Evolutionary conservation across 257 asterid species (phyloP), one percentile per base, ranked within the genome.

Genomic region (Lavandula angustifolia): DNA sequence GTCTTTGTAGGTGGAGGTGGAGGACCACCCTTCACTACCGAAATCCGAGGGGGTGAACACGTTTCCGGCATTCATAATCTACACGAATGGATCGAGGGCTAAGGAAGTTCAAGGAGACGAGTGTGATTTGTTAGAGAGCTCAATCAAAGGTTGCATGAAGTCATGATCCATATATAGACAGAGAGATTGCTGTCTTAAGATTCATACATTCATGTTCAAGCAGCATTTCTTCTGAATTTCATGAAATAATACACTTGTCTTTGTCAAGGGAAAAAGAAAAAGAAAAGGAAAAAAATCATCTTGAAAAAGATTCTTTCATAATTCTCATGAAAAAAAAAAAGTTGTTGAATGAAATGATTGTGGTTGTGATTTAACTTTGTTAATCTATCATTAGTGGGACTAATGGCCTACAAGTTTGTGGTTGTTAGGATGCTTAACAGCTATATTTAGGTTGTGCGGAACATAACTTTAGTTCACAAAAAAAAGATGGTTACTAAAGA

Each of bases 1-100:
- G 9, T 7, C 8, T 43, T 4, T 79, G 68, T 32, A 84, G 87
- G 91, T 84, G 63, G 85, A 81, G 50, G 80, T 79, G 27, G 91
- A 84, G 48, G 91, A 81, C 41, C 75, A 79, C 34, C 84, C 87
- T 29, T 73, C 73, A 6, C 3, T 84, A 11, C 78, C 71, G 22
- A 76, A 74, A 72, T 84, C 82, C 1, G 84, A 84, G 67, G 86
- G 82, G 10, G 60, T 82, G 31, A 76, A 40, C 58, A 43, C 75
- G 13, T 73, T 84, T 62, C 91, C 91, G 3, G 63, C 79, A 10
- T 79, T 81, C 68, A 60, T 79, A 54, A 72, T 84, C 43, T 81
- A 84, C 72, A 67, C 67, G 32, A 82, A 82, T 10, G 91, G 91
- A 32, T 75, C 81, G 60, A 75, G 79, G 54, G 78, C 79, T 1